Percentiles rank a stretch among this genome's conserved stretches.
Conservation (phyloP, 2,329 filamentous ascomycete genomes). For the Chalaropsis ovoidea region DNA sequence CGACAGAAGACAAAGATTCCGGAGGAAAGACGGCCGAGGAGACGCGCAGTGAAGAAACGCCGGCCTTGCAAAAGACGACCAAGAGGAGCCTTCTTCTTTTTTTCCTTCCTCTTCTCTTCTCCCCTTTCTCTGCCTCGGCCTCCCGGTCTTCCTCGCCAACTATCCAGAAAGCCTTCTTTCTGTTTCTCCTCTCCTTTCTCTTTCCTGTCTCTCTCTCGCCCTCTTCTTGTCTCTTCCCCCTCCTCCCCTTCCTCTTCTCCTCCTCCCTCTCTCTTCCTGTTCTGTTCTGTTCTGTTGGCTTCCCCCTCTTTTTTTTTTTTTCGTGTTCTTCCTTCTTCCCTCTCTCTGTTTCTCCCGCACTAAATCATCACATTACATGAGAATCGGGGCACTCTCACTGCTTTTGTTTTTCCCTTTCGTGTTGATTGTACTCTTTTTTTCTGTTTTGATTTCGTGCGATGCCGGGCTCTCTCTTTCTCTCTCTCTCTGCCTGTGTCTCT, state of each 20-base stretch:
- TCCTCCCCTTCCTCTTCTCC: too few species aligned
- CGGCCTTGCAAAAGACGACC: too few species aligned
- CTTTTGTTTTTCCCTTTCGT: slow-evolving; percentile 11
- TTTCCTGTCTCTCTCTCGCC: neutral
- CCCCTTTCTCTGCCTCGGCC: neutral
- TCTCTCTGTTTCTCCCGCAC: neutral
- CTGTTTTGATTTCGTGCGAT: slow-evolving; percentile 9
- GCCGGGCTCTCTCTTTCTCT: neutral
- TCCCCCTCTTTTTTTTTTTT: neutral
- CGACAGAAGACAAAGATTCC: neutral
- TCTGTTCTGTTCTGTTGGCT: neutral
- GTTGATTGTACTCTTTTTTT: slow-evolving; percentile 6
- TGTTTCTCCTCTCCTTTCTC: neutral
- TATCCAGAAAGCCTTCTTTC: too few species aligned
- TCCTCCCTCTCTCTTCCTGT: too few species aligned
- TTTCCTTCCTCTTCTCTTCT: too few species aligned
- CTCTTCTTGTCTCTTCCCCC: neutral
- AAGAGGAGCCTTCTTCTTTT: too few species aligned
- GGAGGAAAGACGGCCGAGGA: too few species aligned
- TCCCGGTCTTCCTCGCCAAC: too few species aligned
- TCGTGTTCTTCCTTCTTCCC: neutral
- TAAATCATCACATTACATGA: slow-evolving; percentile 14
- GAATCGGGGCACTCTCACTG: neutral
- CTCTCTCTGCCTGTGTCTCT: too few species aligned
- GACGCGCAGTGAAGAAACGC: too few species aligned